These are phyloP conservation scores for Parvularia atlantis DNA, from an alignment of 78 protist species.

Conservation along the genomic window DNA sequence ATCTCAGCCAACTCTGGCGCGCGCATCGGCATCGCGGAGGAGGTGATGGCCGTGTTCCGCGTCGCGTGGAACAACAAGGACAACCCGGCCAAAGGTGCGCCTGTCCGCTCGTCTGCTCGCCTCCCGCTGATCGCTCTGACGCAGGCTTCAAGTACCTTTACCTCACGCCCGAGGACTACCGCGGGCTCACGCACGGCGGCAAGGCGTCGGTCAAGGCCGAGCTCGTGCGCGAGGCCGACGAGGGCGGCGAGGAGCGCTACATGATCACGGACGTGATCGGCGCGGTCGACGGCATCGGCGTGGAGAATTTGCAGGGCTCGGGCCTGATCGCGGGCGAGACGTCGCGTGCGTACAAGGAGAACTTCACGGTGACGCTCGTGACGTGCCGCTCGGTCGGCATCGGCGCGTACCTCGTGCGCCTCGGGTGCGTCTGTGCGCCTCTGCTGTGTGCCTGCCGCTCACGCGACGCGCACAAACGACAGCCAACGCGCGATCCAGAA, in stretches of 20 bases:
- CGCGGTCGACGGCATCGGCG: slow-evolving; percentile 81
- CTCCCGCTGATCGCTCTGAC: too few relatives aligned
- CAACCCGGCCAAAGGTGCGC: slow-evolving; percentile 37
- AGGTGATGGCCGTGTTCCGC: slow-evolving; percentile 50
- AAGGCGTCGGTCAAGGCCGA: slow-evolving; percentile 17
- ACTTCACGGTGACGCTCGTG: slow-evolving; percentile 80
- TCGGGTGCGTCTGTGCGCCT: too few relatives aligned
- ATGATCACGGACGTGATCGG: slow-evolving; percentile 65
- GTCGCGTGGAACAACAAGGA: slow-evolving; percentile 60
- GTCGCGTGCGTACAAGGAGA: slow-evolving; percentile 78
- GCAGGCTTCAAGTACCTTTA: slow-evolving; percentile 78
- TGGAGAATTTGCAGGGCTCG: slow-evolving; percentile 91
- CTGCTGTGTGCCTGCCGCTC: too few relatives aligned
- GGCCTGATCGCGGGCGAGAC: slow-evolving; percentile 96
- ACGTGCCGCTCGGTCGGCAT: slow-evolving; percentile 95
- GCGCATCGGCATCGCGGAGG: slow-evolving; percentile 89
- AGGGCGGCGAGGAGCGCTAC: slow-evolving; percentile 39
- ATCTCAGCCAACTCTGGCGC: slow-evolving; percentile 92
- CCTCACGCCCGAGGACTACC: slow-evolving; percentile 63
- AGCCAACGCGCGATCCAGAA: slow-evolving; percentile 74
- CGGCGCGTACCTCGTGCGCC: slow-evolving; percentile 93
- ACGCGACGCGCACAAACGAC: too few relatives aligned
- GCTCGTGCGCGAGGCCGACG: slow-evolving; percentile 21
- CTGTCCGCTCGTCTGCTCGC: too few relatives aligned
- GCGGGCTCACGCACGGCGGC: too few relatives aligned